phyloP scores from a whole-genome alignment of 106 monocot genomes.

The Agapanthus africanus region DNA sequence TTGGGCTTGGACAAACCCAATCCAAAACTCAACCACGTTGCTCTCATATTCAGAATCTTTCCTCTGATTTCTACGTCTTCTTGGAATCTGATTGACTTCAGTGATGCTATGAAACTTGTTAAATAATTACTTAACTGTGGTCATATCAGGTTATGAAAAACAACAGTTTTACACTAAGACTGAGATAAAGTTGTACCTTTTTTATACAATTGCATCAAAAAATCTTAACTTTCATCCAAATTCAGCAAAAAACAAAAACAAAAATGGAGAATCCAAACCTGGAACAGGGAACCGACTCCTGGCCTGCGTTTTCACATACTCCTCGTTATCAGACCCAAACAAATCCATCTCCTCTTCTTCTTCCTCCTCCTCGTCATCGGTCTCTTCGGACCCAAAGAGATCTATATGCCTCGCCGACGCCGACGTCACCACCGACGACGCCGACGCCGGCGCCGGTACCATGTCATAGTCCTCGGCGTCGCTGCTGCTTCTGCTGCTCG shows the following conservation, averaged over 20 bases:
- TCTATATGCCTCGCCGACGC: conserved; percentile 14
- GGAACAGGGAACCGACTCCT: conserved; percentile 54
- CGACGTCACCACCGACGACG: conserved; percentile 17
- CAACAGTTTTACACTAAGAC: too few relatives aligned
- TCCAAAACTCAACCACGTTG: not conserved
- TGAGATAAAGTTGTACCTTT: too few relatives aligned
- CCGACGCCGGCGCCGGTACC: conserved; percentile 10
- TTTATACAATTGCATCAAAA: not conserved
- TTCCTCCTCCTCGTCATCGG: conserved; percentile 30
- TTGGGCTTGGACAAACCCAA: too few relatives aligned
- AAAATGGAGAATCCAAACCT: conserved; percentile 23
- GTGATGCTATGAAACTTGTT: too few relatives aligned
- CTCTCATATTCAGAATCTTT: not conserved
- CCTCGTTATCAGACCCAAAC: conserved; percentile 88
- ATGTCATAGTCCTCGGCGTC: conserved; percentile 19
- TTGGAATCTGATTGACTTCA: too few relatives aligned
- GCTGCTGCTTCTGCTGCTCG: conserved; percentile 37
- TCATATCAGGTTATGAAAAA: too few relatives aligned
- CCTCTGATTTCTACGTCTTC: too few relatives aligned
- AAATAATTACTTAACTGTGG: too few relatives aligned
- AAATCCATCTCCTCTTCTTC: conserved; percentile 58
- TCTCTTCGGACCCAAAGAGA: conserved; percentile 9
- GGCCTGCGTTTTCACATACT: conserved; percentile 58
- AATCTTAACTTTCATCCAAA: not conserved
- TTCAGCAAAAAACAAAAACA: not conserved